Evolutionary conservation across 768 basidiomycete genomes (phyloP), one percentile per base, ranked within the genome.

Genomic region (Heimioporus sp.): DNA sequence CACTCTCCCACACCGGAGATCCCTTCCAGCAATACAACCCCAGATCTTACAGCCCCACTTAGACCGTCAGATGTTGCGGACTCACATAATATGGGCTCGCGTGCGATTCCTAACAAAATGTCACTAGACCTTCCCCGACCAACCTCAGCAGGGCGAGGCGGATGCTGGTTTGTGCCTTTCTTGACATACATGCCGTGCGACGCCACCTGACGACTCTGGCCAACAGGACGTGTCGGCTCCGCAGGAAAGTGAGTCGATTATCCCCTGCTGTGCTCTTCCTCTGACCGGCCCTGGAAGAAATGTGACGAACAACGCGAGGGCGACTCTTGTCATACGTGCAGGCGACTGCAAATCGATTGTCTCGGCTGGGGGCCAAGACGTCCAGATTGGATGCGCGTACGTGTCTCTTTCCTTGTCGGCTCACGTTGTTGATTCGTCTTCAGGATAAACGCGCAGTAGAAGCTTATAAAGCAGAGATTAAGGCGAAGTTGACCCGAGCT

Each of bases 321-420:
- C 54, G 82, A 88, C 68, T 86, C 89, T 3, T 92, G 90, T 71
- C 78, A 81, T 59, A 92, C 90, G 1, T 92, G 90, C 67, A 78
- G 81, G 53, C 86, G 90, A 46, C 76, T 92, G 35, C 85, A 84
- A 43, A 89, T 92, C 62, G 77, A 86, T 46, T 92, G 90, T 69
- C 75, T 92, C 5, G 90, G 90, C 12, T 92, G 90, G 90, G 90
- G 90, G 4, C 74, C 84, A 9, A 86, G 80, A 63, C 80, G 90
- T 46, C 90, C 90, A n/a, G 90, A 91, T 51, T 92, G 90, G 89
- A 90, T 92, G 88, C 73, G 88, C 59, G 89, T 92, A 58, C 61
- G 80, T 75, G 31, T 43, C 45, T 24, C 38, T 36, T 28, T 21
- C 45, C 44, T 48, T 37, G 31, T 54, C 21, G 40, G 17, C 46